phyloP scores from a whole-genome alignment of 2,329 filamentous ascomycete species.

The Nakataea oryzae region DNA sequence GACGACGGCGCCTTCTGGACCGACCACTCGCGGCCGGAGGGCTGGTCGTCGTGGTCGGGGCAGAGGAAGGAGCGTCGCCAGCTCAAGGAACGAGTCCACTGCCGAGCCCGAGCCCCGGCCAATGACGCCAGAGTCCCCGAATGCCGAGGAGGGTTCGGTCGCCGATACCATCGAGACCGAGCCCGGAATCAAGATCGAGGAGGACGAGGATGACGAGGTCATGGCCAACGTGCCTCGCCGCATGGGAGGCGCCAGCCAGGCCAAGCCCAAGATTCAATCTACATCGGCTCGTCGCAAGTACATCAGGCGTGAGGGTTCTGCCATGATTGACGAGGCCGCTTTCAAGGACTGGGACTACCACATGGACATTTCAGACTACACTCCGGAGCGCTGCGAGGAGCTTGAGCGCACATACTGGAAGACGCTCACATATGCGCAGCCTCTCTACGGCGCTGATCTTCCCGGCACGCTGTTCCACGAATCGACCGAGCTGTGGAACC shows the following conservation, averaged over 20 bases:
- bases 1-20: not conserved
- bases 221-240: slow-evolving; percentile 20
- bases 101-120: slow-evolving; percentile 37
- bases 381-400: slow-evolving; percentile 84
- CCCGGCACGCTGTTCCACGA: slow-evolving; percentile 92
- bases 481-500: slow-evolving; percentile 75
- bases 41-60: slow-evolving; percentile 14
- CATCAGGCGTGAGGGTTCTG: slow-evolving; percentile 66
- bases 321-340: slow-evolving; percentile 76
- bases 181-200: slow-evolving; percentile 26
- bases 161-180: slow-evolving; percentile 42
- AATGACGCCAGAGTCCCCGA: slow-evolving; percentile 48
- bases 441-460: slow-evolving; percentile 93
- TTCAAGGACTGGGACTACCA: slow-evolving; percentile 89
- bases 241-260: slow-evolving; percentile 36
- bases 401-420: slow-evolving; percentile 96
- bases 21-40: slow-evolving; percentile 15
- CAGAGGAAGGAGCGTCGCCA: slow-evolving; percentile 26
- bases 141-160: slow-evolving; percentile 23
- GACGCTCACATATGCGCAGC: slow-evolving; percentile 86
- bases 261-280: slow-evolving; percentile 57
- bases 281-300: slow-evolving; percentile 82
- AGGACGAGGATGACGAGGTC: slow-evolving; percentile 32
- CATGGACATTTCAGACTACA: slow-evolving; percentile 81
- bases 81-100: slow-evolving; percentile 26